Evolutionary conservation across 805 yeast genomes (phyloP).

Genomic region (Candida anglica): DNA sequence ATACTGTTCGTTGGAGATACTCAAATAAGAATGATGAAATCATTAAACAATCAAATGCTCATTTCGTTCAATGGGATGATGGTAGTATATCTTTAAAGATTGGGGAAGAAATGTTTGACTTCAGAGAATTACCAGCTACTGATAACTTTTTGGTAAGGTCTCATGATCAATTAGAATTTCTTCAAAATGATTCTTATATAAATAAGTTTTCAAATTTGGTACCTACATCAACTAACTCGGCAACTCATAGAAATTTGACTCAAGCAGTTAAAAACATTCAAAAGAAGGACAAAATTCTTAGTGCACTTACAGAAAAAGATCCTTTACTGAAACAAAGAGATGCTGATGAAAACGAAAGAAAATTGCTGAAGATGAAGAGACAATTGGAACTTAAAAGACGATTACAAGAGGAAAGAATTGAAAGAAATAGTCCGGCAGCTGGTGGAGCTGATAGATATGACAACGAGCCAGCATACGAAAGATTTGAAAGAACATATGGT

Average conservation of each 20-base stretch:
- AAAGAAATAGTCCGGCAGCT: constrained; percentile 36
- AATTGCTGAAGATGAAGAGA: constrained; percentile 58
- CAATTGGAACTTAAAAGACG: constrained; percentile 60
- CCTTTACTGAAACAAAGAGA: constrained; percentile 66
- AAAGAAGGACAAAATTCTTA: constrained; percentile 45
- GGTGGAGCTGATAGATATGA: constrained; percentile 7
- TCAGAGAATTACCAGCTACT: constrained; percentile 56
- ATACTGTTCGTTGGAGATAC: constrained; percentile 93
- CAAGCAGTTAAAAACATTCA: constrained; percentile 56
- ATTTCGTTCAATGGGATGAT: constrained; percentile 91
- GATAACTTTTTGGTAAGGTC: constrained; percentile 72
- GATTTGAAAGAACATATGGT: constrained; percentile 34
- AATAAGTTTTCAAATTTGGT: constrained; percentile 67
- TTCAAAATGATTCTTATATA: constrained; percentile 65
- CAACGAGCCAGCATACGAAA: constrained; percentile 34
- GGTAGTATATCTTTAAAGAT: constrained; percentile 82
- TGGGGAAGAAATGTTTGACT: constrained; percentile 85
- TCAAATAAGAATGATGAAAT: constrained; percentile 69
- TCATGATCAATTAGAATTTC: constrained; percentile 66
- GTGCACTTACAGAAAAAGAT: constrained; percentile 55
- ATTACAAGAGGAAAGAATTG: constrained; percentile 56
- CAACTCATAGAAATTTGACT: constrained; percentile 77
- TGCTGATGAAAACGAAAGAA: constrained; percentile 58
- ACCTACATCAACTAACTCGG: constrained; percentile 87
- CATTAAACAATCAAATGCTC: constrained; percentile 82